These are phyloP conservation scores for Annulohypoxylon bovei DNA, from an alignment of 495 filamentous ascomycete genomes.

Conservation along the genomic window DNA sequence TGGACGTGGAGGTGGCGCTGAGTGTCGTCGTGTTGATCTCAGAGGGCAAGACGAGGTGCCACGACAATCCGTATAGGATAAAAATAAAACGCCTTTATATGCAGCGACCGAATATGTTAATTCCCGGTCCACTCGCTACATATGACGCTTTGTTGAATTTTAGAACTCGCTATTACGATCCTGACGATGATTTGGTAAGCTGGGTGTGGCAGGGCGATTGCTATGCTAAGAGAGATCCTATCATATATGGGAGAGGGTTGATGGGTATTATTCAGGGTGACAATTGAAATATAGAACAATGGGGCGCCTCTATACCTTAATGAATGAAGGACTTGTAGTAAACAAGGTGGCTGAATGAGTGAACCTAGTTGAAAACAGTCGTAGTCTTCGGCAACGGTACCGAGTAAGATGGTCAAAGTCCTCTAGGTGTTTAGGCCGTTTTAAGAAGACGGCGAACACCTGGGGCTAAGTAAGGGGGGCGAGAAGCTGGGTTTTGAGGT, in stretches of 20 bases:
- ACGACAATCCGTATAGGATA: constrained; percentile 24
- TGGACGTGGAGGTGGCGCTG: constrained; percentile 5
- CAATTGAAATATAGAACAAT: background rate
- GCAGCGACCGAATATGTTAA: background rate
- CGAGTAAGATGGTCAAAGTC: constrained; percentile 2
- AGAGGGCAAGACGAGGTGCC: constrained; percentile 15
- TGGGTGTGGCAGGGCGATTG: background rate
- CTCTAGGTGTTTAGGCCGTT: background rate
- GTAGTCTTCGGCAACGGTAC: constrained; percentile 8
- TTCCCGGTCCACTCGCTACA: background rate
- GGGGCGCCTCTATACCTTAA: background rate
- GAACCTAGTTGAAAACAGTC: constrained; percentile 8
- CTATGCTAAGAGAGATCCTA: background rate
- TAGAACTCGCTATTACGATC: background rate
- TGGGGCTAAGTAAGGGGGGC: constrained; percentile 15
- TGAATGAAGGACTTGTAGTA: constrained; percentile 27
- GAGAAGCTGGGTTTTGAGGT: constrained; percentile 9
- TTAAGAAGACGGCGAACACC: constrained; percentile 9
- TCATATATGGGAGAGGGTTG: constrained; percentile 1
- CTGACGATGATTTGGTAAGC: background rate
- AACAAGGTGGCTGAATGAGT: constrained; percentile 21
- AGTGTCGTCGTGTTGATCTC: background rate
- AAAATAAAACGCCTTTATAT: constrained; percentile 12
- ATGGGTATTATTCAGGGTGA: background rate
- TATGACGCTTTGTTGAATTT: constrained; percentile 1